Conservation (phyloP, 2,329 filamentous ascomycete genomes). For the Hymenoscyphus occultus region DNA sequence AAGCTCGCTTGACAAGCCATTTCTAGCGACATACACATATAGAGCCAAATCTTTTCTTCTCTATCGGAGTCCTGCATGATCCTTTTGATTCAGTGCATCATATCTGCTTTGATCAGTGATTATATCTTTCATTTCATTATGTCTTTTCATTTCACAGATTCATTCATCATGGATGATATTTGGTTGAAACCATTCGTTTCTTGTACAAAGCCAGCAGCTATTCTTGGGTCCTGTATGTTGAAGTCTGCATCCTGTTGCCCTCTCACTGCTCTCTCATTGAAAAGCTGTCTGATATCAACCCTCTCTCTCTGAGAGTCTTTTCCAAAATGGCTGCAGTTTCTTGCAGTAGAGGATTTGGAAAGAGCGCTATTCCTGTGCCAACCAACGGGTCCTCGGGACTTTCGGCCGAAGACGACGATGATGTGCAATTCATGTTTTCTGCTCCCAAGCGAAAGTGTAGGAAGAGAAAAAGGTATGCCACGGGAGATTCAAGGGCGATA, state of each 20-base stretch:
- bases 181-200: neutral
- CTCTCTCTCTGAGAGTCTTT: neutral
- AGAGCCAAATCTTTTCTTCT: neutral
- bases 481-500: neutral
- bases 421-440: constrained; percentile 45
- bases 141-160: neutral
- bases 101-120: neutral
- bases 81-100: neutral
- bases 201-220: neutral
- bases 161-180: neutral
- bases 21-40: no score
- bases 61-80: neutral
- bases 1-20: no score
- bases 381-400: neutral
- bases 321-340: neutral
- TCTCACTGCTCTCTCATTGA: neutral
- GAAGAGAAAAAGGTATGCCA: constrained; percentile 35
- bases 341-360: neutral
- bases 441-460: constrained; percentile 41
- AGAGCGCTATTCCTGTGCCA: neutral
- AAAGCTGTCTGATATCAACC: neutral
- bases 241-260: neutral
- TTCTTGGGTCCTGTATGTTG: neutral
- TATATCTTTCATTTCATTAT: neutral
- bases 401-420: constrained; percentile 39